Evolutionary conservation across 352 stramenopile genomes (phyloP).

Genomic region (Phytophthora chlamydospora): DNA sequence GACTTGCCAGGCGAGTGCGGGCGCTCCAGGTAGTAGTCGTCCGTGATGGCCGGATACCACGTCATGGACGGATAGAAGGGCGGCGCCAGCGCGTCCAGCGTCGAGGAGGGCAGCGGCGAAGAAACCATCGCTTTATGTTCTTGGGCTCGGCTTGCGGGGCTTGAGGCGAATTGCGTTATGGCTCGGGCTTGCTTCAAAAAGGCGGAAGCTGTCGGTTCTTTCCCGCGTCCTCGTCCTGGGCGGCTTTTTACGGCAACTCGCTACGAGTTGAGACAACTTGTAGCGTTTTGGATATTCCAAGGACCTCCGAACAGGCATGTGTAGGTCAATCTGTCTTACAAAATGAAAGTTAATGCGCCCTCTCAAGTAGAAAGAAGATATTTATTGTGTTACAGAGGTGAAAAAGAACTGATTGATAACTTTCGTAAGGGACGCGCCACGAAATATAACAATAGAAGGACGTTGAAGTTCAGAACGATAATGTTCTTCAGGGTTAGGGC

Average conservation of each 20-base stretch:
- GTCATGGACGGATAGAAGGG: slow-evolving; percentile 66
- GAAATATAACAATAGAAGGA: too few relatives aligned
- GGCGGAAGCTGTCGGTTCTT: slow-evolving; percentile 19
- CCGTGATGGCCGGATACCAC: slow-evolving; percentile 62
- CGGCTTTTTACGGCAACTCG: slow-evolving; percentile 1
- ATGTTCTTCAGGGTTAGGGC: too few relatives aligned
- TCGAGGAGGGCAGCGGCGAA: slow-evolving; percentile 43
- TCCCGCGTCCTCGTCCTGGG: slow-evolving; percentile 4
- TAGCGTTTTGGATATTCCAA: not conserved
- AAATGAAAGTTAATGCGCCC: too few relatives aligned
- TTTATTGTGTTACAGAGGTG: too few relatives aligned
- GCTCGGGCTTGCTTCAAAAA: slow-evolving; percentile 19
- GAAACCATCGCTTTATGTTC: slow-evolving; percentile 36
- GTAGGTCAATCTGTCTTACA: too few relatives aligned
- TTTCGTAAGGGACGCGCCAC: too few relatives aligned
- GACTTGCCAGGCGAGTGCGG: slow-evolving; percentile 61
- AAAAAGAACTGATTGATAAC: too few relatives aligned
- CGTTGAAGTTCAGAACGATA: too few relatives aligned
- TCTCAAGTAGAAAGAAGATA: too few relatives aligned
- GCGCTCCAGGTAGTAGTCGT: slow-evolving; percentile 70
- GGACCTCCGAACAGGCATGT: too few relatives aligned
- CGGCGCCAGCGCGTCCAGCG: slow-evolving; percentile 58
- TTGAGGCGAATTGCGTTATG: slow-evolving; percentile 39
- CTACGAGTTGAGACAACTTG: not conserved
- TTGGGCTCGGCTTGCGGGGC: slow-evolving; percentile 7